A percentile compares a stretch with the other conserved stretches of the same genome.
phyloP scores from a whole-genome alignment of 495 filamentous ascomycete species.

The Elaphomyces granulatus region DNA sequence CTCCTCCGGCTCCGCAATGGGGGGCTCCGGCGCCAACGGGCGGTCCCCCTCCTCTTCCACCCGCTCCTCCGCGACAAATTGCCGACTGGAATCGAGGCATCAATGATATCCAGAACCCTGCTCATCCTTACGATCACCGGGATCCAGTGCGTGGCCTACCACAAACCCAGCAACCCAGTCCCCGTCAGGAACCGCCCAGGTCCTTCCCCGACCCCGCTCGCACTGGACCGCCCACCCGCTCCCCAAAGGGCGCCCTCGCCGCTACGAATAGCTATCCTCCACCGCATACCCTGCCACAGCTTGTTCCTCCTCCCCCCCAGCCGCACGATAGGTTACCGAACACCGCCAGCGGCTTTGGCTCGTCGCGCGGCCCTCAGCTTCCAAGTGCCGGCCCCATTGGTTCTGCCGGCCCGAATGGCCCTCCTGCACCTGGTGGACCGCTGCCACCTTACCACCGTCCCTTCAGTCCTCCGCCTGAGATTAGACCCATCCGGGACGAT shows the following conservation, averaged over 20 bases:
- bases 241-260: constrained; percentile 43
- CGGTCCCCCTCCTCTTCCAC: constrained; percentile 44
- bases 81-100: constrained; percentile 64
- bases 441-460: constrained; percentile 45
- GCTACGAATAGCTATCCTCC: constrained; percentile 49
- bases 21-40: constrained; percentile 51
- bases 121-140: constrained; percentile 56
- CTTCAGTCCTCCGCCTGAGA: constrained; percentile 68
- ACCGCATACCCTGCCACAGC: constrained; percentile 44
- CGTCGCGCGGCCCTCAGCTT: constrained; percentile 21
- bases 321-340: constrained; percentile 37
- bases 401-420: constrained; percentile 44
- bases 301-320: constrained; percentile 38
- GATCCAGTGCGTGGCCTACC: constrained; percentile 53
- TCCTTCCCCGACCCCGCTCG: constrained; percentile 61
- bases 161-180: constrained; percentile 51
- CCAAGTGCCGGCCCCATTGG: constrained; percentile 35
- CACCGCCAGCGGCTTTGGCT: constrained; percentile 39
- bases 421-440: constrained; percentile 25
- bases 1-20: constrained; percentile 77
- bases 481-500: constrained; percentile 74
- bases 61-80: constrained; percentile 43
- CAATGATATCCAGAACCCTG: constrained; percentile 58
- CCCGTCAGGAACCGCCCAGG: constrained; percentile 54
- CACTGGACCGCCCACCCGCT: constrained; percentile 43